Base-by-base conservation (phyloP, 1,139 yeast genomes). In the Yamadazyma oceani region DNA sequence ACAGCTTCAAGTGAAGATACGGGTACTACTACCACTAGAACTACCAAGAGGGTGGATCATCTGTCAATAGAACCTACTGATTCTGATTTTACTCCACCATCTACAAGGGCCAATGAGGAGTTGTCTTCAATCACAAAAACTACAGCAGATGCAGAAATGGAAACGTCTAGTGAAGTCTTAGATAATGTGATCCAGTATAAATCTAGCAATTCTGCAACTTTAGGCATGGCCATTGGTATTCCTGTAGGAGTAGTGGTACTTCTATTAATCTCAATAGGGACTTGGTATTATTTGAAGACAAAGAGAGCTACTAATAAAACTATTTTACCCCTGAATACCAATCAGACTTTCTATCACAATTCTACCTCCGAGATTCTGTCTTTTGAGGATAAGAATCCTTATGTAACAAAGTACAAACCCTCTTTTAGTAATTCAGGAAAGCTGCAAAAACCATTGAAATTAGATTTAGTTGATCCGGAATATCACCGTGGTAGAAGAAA, bases 181-280 rank as follows among this genome's bases (percentile, higher is more conserved):
- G 29, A 16, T 24, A 24, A 14, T 5, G 19, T 31, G 27, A 17
- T n/a, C 3, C 17, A 37, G 7, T n/a, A 26, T 17, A 11, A 31
- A 16, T 13, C 28, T 15, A 8, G 14, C 32, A 31, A 35, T 17
- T 51, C 58, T 4, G 31, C 51, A 5, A 58, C 59, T 9, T 49
- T 69, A 15, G 75, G 75, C 0, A 51, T 70, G 37, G 73, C 74
- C 3, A 53, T 71, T 5, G 75, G 75, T 0, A 58, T 71, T n/a
- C 76, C 76, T 2, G 48, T 67, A 5, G 70, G 71, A 0, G 48
- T 66, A 5, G 49, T 68, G 11, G 50, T 54, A 0, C 17, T 67
- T 3, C 53, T 66, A 17, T 43, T 59, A 1, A 35, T 61, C 3
- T 52, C 54, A 3, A 48, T 59, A 4, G 53, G 60, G 4, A 50